Base-by-base conservation (phyloP, 2,329 filamentous ascomycete species). In the Ophiostoma novo-ulmi region DNA sequence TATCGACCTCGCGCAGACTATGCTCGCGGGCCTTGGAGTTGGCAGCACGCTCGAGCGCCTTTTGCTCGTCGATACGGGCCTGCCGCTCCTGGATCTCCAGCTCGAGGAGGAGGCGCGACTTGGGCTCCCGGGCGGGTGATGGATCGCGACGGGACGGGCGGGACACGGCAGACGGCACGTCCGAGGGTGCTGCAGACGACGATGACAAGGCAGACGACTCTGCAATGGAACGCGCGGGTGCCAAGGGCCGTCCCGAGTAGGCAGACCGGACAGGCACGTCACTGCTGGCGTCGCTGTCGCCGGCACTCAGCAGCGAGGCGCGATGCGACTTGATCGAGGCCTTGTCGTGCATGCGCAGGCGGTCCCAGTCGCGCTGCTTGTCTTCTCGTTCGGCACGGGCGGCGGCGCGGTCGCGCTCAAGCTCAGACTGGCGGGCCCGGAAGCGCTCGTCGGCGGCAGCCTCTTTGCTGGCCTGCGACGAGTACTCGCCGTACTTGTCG, bases 351-450 rank as follows among this genome's bases (percentile, higher is more conserved):
- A 69, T 14, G 8, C 71, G 71, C 70, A 66, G 41, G 5, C 14
- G 41, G 14, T 73, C 72, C 72, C 72, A 73, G 14, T 70, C 69
- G 31, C 70, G 70, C 67, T 70, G 72, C 8, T 68, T 66, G 36
- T 58, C 52, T 3, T 67, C 70, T 35, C 67, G n/a, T 1, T 38
- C 67, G 26, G 41, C 52, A 20, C 38, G 17, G 13, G 39, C 67
- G 20, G 31, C 63, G 1, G 36, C 55, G 38, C 64, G 68, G 67
- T 71, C 72, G 48, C 13, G 67, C 55, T 72, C 69, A 20, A 70
- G 20, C 3, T 35, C 71, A 5, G 14, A 65, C 61, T 67, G 68
- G 31, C 68, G 69, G 5, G 44, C 63, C 5, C 48, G 67, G 38
- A 73, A 35, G n/a, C 55, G 69, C 8, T 68, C 69, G 31, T 69